These are phyloP conservation scores for Flaveria trinervia DNA, from an alignment of 129 eudicot species.

Conservation along the genomic window DNA sequence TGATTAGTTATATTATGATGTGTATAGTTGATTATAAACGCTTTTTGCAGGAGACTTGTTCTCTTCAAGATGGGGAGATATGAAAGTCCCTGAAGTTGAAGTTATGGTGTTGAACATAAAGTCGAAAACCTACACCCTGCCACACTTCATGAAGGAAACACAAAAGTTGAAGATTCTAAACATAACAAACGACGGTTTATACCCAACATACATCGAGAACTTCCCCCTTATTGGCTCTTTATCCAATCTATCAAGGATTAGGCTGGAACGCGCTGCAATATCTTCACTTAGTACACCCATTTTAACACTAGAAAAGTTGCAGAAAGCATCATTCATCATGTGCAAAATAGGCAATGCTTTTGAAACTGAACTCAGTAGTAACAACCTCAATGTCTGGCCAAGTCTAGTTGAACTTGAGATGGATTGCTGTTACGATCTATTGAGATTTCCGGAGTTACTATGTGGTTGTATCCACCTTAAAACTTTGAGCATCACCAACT, in stretches of 20 bases:
- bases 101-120: slow-evolving; percentile 47
- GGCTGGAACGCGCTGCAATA: slow-evolving; percentile 39
- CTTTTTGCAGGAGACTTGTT: slow-evolving; percentile 42
- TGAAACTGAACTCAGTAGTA: not conserved
- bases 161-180: slow-evolving; percentile 39
- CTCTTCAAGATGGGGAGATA: slow-evolving; percentile 43
- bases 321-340: slow-evolving; percentile 42
- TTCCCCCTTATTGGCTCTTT: slow-evolving; percentile 27
- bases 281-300: slow-evolving; percentile 23
- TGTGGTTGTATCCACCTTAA: slow-evolving; percentile 35
- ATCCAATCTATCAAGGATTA: slow-evolving; percentile 40
- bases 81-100: slow-evolving; percentile 38
- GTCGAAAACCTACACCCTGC: slow-evolving; percentile 40
- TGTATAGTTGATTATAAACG: not conserved
- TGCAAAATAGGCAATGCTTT: slow-evolving; percentile 40
- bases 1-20: not conserved
- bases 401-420: slow-evolving; percentile 39
- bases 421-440: slow-evolving; percentile 38
- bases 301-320: slow-evolving; percentile 33
- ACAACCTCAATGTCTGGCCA: slow-evolving; percentile 31
- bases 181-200: slow-evolving; percentile 47
- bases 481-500: slow-evolving; percentile 41
- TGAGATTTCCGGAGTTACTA: slow-evolving; percentile 10
- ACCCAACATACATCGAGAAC: slow-evolving; percentile 23
- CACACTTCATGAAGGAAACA: slow-evolving; percentile 39